A percentile compares a stretch with the other conserved stretches of the same genome.
Conservation (phyloP, 2,329 filamentous ascomycete species). For the Didymella keratinophila region DNA sequence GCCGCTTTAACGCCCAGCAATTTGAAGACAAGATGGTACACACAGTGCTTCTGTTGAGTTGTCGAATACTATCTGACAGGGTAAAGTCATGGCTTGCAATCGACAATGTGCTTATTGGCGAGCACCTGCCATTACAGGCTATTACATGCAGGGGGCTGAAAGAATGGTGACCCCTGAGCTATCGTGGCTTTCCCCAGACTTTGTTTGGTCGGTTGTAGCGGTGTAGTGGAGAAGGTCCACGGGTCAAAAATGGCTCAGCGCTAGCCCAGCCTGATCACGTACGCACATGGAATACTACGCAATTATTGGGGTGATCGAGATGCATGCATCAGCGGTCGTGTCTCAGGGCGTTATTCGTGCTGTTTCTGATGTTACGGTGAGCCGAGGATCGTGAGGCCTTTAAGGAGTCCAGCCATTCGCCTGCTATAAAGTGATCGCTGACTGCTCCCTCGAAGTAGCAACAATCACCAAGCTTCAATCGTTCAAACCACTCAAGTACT, state of each 20-base stretch:
- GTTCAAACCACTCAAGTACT: constrained; percentile 26
- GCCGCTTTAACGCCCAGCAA: constrained; percentile 22
- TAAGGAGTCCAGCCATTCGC: constrained; percentile 23
- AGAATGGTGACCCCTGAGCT: constrained; percentile 38
- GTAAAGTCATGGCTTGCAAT: constrained; percentile 6
- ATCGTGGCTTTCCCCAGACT: constrained; percentile 41
- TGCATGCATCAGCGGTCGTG: constrained; percentile 41
- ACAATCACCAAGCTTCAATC: constrained; percentile 36
- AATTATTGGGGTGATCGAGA: constrained; percentile 43
- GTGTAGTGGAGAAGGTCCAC: constrained; percentile 39
- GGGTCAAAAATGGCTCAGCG: constrained; percentile 44
- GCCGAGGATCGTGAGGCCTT: constrained; percentile 30
- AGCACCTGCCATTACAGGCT: constrained; percentile 26
- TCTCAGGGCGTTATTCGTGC: constrained; percentile 38
- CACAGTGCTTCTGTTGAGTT: constrained; percentile 22
- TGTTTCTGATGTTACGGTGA: constrained; percentile 45
- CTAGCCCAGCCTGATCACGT: constrained; percentile 36
- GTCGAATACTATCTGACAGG: constrained; percentile 19
- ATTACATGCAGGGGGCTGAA: constrained; percentile 31
- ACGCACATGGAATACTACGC: constrained; percentile 29
- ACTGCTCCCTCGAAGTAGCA: constrained; percentile 37
- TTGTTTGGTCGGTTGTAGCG: constrained; percentile 40
- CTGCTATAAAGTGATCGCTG: constrained; percentile 44
- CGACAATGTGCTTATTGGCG: constrained; percentile 20
- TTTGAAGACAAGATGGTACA: constrained; percentile 14